Conservation (phyloP, 352 stramenopile genomes). For the Globisporangium cederbergense region DNA sequence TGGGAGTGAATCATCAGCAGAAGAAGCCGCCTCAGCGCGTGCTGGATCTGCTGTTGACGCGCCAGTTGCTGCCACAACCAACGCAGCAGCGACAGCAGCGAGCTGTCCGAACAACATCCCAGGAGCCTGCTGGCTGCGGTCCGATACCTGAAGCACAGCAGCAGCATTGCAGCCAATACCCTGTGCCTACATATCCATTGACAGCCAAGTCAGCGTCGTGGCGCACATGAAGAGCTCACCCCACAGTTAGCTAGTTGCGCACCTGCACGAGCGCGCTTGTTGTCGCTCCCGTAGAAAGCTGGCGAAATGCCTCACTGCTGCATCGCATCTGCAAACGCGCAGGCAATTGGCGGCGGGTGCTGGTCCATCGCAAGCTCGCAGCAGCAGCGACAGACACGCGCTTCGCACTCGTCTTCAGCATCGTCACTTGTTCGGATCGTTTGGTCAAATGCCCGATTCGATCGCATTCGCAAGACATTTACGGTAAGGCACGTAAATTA, state of each 20-base stretch:
- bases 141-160: not conserved
- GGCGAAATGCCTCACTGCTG: not conserved
- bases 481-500: too few species aligned
- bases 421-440: not conserved
- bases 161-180: not conserved
- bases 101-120: not conserved
- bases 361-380: not conserved
- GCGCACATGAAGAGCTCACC: not conserved
- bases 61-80: slow-evolving; percentile 5
- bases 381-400: not conserved
- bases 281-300: not conserved
- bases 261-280: slow-evolving; percentile 2
- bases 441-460: not conserved
- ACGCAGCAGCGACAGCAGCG: not conserved
- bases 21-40: not conserved
- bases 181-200: not conserved
- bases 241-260: not conserved
- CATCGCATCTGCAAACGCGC: not conserved
- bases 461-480: not conserved
- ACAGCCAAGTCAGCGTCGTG: not conserved
- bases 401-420: not conserved
- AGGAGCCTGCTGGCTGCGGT: not conserved
- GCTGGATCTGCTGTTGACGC: not conserved
- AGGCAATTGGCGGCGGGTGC: not conserved
- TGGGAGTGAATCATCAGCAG: not conserved